A percentile compares a stretch with the other conserved stretches of the same genome.
Evolutionary conservation across 2,329 filamentous ascomycete genomes (phyloP).

Genomic region (Zymoseptoria ardabiliae): DNA sequence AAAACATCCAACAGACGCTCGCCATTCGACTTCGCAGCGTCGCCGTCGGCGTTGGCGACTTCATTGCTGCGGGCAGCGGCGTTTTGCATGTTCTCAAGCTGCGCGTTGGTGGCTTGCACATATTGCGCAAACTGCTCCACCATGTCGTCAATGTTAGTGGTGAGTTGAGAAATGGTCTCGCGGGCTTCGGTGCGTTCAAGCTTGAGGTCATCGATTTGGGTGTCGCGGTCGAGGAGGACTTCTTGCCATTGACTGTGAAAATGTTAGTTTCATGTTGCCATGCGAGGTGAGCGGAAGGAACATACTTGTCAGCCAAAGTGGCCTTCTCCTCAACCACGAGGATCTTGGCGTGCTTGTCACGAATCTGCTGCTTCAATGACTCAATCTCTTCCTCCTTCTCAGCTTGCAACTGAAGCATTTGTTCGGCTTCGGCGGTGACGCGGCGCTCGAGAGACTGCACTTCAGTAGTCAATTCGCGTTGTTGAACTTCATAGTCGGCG

Average conservation of each 20-base stretch:
- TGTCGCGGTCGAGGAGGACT: slow-evolving; percentile 32
- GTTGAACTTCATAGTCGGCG: slow-evolving; percentile 11
- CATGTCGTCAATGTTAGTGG: slow-evolving; percentile 22
- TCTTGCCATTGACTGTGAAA: slow-evolving; percentile 28
- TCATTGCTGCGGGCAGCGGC: slow-evolving; percentile 19
- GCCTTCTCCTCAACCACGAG: slow-evolving; percentile 27
- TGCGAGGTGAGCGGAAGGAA: neutral
- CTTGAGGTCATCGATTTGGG: slow-evolving; percentile 32
- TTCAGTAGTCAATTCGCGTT: slow-evolving; percentile 22
- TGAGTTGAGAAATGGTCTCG: slow-evolving; percentile 20
- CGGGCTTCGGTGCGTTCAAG: slow-evolving; percentile 18
- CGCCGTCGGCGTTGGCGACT: slow-evolving; percentile 18
- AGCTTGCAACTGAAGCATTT: slow-evolving; percentile 30
- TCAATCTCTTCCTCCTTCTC: slow-evolving; percentile 29
- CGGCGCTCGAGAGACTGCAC: slow-evolving; percentile 28
- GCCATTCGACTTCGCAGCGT: slow-evolving; percentile 17
- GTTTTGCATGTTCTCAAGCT: slow-evolving; percentile 30
- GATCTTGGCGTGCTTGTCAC: slow-evolving; percentile 30
- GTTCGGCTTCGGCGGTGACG: slow-evolving; percentile 29
- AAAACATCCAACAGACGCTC: slow-evolving; percentile 19
- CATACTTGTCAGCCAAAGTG: slow-evolving; percentile 31
- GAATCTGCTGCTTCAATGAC: slow-evolving; percentile 22
- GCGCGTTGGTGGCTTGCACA: slow-evolving; percentile 28
- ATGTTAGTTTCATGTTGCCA: neutral
- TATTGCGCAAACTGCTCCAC: slow-evolving; percentile 27